Conservation (phyloP, 2,329 filamentous ascomycete genomes). For the Aspergillus sp. region DNA sequence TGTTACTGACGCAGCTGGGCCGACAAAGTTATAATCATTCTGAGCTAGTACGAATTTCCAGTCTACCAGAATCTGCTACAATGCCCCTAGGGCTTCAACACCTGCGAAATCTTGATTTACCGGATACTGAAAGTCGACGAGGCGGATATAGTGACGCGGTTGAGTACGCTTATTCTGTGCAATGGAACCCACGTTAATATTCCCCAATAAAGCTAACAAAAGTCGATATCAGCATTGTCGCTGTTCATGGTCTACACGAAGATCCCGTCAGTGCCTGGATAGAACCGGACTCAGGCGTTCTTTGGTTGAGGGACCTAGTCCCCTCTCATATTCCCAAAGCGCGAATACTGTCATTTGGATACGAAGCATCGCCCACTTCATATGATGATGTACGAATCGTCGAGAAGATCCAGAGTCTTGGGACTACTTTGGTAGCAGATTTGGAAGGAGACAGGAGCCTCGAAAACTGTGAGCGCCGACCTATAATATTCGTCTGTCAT, state of each 20-base stretch:
- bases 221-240: neutral
- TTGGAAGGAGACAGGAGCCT: constrained; percentile 24
- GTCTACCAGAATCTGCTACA: neutral
- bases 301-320: neutral
- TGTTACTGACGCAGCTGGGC: neutral
- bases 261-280: neutral
- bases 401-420: constrained; percentile 11
- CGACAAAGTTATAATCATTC: neutral
- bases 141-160: neutral
- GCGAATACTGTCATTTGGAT: constrained; percentile 12
- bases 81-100: neutral
- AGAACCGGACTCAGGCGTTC: neutral
- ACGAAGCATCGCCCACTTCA: constrained; percentile 5
- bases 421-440: constrained; percentile 24
- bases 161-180: neutral
- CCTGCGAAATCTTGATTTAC: neutral
- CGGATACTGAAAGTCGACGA: neutral
- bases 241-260: neutral
- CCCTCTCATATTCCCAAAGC: constrained; percentile 3
- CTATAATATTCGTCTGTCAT: constrained; percentile 35
- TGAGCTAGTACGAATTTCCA: neutral
- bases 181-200: neutral
- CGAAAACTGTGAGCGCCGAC: constrained; percentile 11
- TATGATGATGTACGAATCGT: constrained; percentile 2
- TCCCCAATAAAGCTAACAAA: neutral